Base-by-base conservation (phyloP, 768 basidiomycete species). In the Lanmaoa pseudosensibilis region DNA sequence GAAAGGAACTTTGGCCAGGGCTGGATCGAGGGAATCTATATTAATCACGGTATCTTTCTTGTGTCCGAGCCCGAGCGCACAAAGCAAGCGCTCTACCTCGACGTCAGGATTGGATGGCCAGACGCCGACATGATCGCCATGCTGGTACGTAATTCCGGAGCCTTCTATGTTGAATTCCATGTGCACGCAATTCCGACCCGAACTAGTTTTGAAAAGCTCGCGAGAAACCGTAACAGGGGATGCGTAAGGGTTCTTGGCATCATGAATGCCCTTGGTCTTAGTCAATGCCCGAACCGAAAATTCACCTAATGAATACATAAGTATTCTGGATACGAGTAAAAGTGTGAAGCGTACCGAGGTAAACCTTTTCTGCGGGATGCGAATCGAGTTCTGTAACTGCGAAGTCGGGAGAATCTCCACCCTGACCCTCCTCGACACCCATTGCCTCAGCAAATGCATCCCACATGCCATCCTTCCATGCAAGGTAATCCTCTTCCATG, bases 401-500 rank as follows among this genome's bases (percentile, higher is more conserved):
- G 65, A 99, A 99, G 78, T 99, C 96, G 39, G 96, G 85, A 27
- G 89, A 84, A 69, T 99, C 96, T 49, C 92, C 94, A 50, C 93
- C 93, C 63, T 94, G 94, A 37, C 97, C 96, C 72, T 98, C 97
- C 72, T 98, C 95, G 49, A 97, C 93, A 50, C 82, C 81, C 82
- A 98, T 82, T 21, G 82, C 82, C 53, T 79, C 71, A n/a, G 94
- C 81, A 58, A 98, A 92, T 5, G 86, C 85, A 18, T 89, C 87
- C 91, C 94, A 98, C 94, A 98, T 95, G 63, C 80, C 82, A 68
- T 99, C 96, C 73, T 98, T 99, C 96, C 96, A 99, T 65, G 92
- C 94, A 13, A 99, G 83, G 71, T 98, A 99, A 73, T 99, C 96
- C 77, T 99, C 96, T 72, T 99, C 96, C 95, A 99, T 98, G 69